Evolutionary conservation across 1,284 basidiomycete species (phyloP).

Genomic region (Irpex sp.): DNA sequence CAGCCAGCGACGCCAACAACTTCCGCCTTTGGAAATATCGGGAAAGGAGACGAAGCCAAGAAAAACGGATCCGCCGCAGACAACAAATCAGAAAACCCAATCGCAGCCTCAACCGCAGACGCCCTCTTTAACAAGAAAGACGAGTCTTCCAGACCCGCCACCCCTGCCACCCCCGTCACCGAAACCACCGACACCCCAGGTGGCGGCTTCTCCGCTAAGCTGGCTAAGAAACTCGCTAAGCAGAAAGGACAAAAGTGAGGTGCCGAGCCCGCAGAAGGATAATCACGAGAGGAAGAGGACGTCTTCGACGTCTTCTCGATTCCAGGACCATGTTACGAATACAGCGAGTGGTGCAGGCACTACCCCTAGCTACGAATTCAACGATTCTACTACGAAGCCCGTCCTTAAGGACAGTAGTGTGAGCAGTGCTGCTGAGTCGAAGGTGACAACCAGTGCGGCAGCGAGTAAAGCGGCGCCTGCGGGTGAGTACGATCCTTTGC

Average conservation of each 20-base stretch:
- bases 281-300: not conserved
- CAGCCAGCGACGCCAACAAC: not conserved
- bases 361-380: conserved; percentile 4
- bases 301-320: not conserved
- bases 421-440: not conserved
- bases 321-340: conserved; percentile 5
- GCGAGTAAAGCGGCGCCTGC: not conserved
- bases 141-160: conserved; percentile 4
- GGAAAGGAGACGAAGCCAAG: conserved; percentile 1
- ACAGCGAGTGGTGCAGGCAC: conserved; percentile 3
- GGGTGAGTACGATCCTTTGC: not conserved
- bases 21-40: not conserved
- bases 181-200: not conserved
- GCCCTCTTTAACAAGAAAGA: not conserved
- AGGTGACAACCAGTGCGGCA: not conserved
- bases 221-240: conserved; percentile 1
- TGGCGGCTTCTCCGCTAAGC: not conserved
- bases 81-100: not conserved
- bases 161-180: conserved; percentile 5
- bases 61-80: not conserved
- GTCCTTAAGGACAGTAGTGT: conserved; percentile 1
- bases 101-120: not conserved
- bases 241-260: not conserved
- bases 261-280: not conserved
- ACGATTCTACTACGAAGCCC: conserved; percentile 5